Evolutionary conservation across 768 basidiomycete genomes (phyloP).

Genomic region (Mycena rebaudengoi): DNA sequence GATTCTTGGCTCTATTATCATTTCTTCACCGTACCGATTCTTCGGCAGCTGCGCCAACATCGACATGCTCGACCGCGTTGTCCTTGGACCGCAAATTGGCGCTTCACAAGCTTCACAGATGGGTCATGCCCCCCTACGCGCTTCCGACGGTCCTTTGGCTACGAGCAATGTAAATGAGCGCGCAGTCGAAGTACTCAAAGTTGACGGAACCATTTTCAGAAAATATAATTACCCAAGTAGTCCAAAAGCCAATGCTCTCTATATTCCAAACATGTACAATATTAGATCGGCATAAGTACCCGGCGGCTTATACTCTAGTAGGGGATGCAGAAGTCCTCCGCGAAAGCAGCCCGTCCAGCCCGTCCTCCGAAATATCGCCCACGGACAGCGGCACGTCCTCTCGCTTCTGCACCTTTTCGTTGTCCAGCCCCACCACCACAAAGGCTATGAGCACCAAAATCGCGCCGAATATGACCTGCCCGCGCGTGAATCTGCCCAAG

Average conservation of each 20-base stretch:
- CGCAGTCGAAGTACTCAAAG: background rate
- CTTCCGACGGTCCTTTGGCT: conserved; percentile 53
- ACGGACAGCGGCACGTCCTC: conserved; percentile 4
- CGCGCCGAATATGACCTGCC: conserved; percentile 78
- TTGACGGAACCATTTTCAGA: conserved; percentile 32
- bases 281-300: too few species aligned
- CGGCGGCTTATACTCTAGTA: too few species aligned
- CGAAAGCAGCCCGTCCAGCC: background rate
- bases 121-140: conserved; percentile 58
- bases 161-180: background rate
- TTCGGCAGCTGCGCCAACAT: conserved; percentile 51
- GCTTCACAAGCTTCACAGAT: conserved; percentile 58
- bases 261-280: conserved; percentile 12
- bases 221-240: background rate
- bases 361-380: conserved; percentile 9
- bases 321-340: conserved; percentile 4
- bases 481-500: conserved; percentile 62
- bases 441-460: conserved; percentile 80
- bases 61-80: conserved; percentile 55
- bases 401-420: conserved; percentile 39
- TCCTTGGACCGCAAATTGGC: conserved; percentile 60
- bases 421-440: conserved; percentile 71
- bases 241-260: background rate
- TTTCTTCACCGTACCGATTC: conserved; percentile 47
- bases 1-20: conserved; percentile 12